These are phyloP conservation scores for Zygoascus hellenicus DNA, from an alignment of 1,139 yeast genomes.

Conservation along the genomic window DNA sequence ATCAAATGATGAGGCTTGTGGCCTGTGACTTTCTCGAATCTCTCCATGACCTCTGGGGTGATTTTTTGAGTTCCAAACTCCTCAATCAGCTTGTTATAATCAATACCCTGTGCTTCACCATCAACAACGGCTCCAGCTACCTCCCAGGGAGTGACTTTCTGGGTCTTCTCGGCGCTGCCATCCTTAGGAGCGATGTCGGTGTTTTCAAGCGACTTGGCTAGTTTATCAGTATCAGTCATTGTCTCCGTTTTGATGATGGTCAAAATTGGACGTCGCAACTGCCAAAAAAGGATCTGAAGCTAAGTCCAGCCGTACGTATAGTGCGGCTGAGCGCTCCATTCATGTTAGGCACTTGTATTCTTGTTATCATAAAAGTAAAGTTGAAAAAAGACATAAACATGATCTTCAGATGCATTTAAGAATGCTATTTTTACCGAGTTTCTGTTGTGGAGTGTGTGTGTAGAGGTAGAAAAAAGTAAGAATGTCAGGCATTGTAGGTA, in stretches of 20 bases:
- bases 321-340: too few species aligned
- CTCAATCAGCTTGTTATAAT: constrained; percentile 77
- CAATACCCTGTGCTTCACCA: constrained; percentile 83
- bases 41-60: constrained; percentile 59
- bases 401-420: too few species aligned
- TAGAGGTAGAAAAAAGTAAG: too few species aligned
- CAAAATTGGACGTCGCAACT: neutral
- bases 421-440: too few species aligned
- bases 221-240: constrained; percentile 15
- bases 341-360: too few species aligned
- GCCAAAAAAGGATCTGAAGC: neutral
- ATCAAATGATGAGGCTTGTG: constrained; percentile 88
- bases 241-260: neutral
- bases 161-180: constrained; percentile 15
- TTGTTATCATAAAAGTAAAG: too few species aligned
- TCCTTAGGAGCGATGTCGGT: constrained; percentile 19
- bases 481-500: too few species aligned
- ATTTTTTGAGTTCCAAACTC: constrained; percentile 85
- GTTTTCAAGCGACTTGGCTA: constrained; percentile 15
- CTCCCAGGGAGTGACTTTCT: constrained; percentile 95
- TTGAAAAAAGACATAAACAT: too few species aligned
- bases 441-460: too few species aligned
- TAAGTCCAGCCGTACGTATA: neutral
- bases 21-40: constrained; percentile 82
- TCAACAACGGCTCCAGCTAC: constrained; percentile 98